phyloP scores from a whole-genome alignment of 768 basidiomycete genomes.

The Porphyrellus cyaneotinctus region DNA sequence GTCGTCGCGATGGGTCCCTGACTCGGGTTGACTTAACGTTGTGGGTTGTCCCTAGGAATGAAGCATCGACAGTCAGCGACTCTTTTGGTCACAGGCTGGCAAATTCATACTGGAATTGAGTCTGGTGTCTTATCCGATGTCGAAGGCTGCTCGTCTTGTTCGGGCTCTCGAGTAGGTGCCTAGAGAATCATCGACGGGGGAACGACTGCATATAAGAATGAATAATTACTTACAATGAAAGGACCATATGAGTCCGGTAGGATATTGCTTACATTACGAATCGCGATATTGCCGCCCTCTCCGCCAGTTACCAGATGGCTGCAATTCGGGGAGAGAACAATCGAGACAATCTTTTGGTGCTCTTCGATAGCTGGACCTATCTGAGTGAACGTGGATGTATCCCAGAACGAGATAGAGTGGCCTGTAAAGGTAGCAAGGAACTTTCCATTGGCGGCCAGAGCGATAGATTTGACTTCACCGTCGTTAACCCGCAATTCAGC shows the following conservation, averaged over 20 bases:
- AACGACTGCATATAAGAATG: too few species aligned
- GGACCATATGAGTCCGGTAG: slow-evolving; percentile 1
- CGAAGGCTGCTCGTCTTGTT: too few species aligned
- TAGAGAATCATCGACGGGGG: too few species aligned
- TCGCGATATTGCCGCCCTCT: not conserved
- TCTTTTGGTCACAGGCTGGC: too few species aligned
- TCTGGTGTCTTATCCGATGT: too few species aligned
- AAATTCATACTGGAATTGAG: too few species aligned
- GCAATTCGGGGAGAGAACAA: not conserved
- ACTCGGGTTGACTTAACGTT: too few species aligned
- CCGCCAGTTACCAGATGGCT: not conserved
- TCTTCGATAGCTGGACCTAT: not conserved
- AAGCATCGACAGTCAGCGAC: not conserved
- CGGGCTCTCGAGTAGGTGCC: too few species aligned
- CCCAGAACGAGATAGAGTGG: not conserved
- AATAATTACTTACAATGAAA: not conserved
- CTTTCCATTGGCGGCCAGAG: not conserved
- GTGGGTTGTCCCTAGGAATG: not conserved
- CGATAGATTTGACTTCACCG: not conserved
- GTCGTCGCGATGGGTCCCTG: not conserved
- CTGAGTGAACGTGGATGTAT: not conserved
- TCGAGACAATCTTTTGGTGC: not conserved
- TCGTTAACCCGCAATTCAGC: not conserved
- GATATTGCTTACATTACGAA: not conserved
- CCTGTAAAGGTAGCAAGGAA: not conserved